These are phyloP conservation scores for Annulohypoxylon maeteangense DNA, from an alignment of 495 filamentous ascomycete species.

Conservation along the genomic window DNA sequence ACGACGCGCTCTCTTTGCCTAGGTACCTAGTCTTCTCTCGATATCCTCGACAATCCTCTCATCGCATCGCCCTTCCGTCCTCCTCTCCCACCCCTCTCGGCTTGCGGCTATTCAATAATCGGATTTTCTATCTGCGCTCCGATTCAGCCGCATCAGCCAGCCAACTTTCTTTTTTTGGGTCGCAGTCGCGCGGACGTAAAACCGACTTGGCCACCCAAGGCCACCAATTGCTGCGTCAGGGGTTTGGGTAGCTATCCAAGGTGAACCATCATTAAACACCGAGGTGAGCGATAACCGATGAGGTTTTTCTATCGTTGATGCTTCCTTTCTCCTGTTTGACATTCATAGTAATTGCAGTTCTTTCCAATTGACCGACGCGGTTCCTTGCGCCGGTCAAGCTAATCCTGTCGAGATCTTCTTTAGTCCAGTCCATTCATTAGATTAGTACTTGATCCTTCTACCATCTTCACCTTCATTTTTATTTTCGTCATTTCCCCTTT, in stretches of 20 bases:
- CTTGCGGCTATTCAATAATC: constrained; percentile 10
- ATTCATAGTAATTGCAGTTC: neutral
- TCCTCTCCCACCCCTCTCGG: neutral
- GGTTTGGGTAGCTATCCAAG: constrained; percentile 42
- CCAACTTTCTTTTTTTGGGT: constrained; percentile 22
- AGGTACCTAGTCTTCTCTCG: neutral
- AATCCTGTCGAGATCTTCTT: neutral
- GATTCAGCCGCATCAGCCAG: constrained; percentile 31
- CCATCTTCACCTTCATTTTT: neutral
- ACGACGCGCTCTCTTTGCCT: constrained; percentile 31
- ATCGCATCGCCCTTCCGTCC: constrained; percentile 22
- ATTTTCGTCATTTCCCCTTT: neutral
- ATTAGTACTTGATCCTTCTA: neutral
- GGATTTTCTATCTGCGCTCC: constrained; percentile 13
- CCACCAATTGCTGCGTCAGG: constrained; percentile 43
- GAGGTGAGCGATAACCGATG: constrained; percentile 29
- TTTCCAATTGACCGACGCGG: constrained; percentile 21
- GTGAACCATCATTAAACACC: constrained; percentile 28
- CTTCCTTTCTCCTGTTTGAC: neutral
- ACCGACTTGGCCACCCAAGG: constrained; percentile 35
- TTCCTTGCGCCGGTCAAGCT: constrained; percentile 16
- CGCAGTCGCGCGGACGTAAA: constrained; percentile 31
- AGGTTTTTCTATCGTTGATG: neutral
- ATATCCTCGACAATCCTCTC: neutral
- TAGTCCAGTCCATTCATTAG: neutral